phyloP scores from a whole-genome alignment of 2,329 filamentous ascomycete genomes.

The Paecilomyces dactylethromorphus region DNA sequence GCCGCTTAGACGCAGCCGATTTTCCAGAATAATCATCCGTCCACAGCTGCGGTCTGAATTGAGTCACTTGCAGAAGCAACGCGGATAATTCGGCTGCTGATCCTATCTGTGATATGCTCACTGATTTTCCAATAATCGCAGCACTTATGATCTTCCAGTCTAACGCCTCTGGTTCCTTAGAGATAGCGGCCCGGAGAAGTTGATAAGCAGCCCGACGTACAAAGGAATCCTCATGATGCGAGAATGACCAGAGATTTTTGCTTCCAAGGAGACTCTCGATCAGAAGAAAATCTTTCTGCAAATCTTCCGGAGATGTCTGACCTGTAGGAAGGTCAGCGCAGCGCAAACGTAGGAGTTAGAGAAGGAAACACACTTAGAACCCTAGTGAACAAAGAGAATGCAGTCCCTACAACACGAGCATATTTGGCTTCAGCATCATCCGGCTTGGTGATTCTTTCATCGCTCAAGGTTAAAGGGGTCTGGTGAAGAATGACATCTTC shows the following conservation, averaged over 20 bases:
- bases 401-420: constrained; percentile 64
- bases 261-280: constrained; percentile 63
- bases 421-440: constrained; percentile 88
- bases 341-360: not conserved
- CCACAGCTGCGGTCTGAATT: constrained; percentile 65
- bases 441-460: constrained; percentile 73
- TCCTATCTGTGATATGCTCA: constrained; percentile 65
- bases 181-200: constrained; percentile 46
- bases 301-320: constrained; percentile 39
- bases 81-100: constrained; percentile 68
- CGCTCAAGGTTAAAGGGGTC: constrained; percentile 74
- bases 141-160: constrained; percentile 63
- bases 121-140: constrained; percentile 66
- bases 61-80: constrained; percentile 61
- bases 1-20: constrained; percentile 47
- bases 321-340: constrained; percentile 18
- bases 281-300: constrained; percentile 52
- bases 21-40: constrained; percentile 56
- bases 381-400: constrained; percentile 48
- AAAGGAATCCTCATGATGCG: constrained; percentile 49
- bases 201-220: constrained; percentile 54
- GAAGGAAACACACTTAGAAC: constrained; percentile 38
- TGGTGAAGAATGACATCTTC: constrained; percentile 70
- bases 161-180: constrained; percentile 38
- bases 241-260: constrained; percentile 55